Base-by-base conservation (phyloP, 2,329 filamentous ascomycete species). In the Ophiostoma sp. region DNA sequence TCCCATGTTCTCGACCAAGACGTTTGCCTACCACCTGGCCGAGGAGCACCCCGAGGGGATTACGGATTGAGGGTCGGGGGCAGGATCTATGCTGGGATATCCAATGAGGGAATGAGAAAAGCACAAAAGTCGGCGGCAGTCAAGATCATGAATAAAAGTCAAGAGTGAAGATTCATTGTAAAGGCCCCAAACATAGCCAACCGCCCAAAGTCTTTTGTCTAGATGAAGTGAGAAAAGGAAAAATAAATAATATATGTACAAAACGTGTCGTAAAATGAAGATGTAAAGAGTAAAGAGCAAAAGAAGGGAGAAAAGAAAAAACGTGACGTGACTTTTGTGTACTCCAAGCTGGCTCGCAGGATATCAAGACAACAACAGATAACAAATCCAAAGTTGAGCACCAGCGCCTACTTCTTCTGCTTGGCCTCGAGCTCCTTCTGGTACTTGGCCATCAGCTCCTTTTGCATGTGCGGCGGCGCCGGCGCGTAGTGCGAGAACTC, bases 401-500 rank as follows among this genome's bases (percentile, higher is more conserved):
- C 8, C 52, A 27, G 11, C 4, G 20, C 11, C 44, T 83, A 86
- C 75, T 86, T 86, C 35, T 80, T 83, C 71, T 84, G 79, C 81
- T 87, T 87, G 33, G 81, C 82, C 71, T 86, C 85, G 15, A 87
- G 79, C 78, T 88, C 86, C 74, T 85, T 84, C 78, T 87, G 77
- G 77, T 88, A 82, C 79, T 87, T 86, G 75, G 84, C 84, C 52
- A 87, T 74, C 70, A 88, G 79, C 74, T 88, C 86, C 78, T 85
- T 88, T 35, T 99, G 95, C 79, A 98, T 79, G 78, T 98, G 94
- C 76, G 88, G 87, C 67, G 94, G 91, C 71, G 95, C 93, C 68
- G 93, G 85, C 68, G 91, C 89, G 77, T 99, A 99, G 82, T 98
- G 95, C 80, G 91, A 95, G 77, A 99, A 99, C 82, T 99, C 95